Percentiles rank a stretch among this genome's conserved stretches.
Conservation (phyloP, 306 rosid genomes). For the Morella rubra region DNA sequence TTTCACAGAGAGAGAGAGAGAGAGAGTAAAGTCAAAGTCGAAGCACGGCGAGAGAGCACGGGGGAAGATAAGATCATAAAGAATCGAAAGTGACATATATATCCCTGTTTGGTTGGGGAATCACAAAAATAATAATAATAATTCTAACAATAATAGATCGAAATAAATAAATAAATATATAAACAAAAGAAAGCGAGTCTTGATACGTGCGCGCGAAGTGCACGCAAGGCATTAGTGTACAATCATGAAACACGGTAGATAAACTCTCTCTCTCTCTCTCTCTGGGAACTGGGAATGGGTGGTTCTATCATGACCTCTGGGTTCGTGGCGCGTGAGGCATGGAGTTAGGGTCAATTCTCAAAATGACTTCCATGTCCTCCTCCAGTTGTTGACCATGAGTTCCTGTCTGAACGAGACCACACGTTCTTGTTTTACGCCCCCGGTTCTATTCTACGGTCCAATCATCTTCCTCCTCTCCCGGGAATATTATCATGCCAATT, state of each 20-base stretch:
- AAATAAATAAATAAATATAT: neutral
- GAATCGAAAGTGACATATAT: conserved; percentile 51
- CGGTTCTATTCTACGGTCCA: conserved; percentile 28
- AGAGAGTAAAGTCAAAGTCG: conserved; percentile 51
- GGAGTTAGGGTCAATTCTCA: neutral
- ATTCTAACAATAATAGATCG: neutral
- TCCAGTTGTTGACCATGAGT: conserved; percentile 14
- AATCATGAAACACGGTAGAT: conserved; percentile 44
- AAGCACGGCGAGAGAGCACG: conserved; percentile 43
- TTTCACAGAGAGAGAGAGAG: conserved; percentile 48
- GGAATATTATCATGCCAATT: conserved; percentile 22
- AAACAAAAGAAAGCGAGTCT: neutral
- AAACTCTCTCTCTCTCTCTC: conserved; percentile 3
- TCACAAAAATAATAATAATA: neutral
- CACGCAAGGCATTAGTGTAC: conserved; percentile 66
- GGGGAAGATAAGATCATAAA: conserved; percentile 57
- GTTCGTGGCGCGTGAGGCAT: conserved; percentile 19
- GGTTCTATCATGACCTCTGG: conserved; percentile 26
- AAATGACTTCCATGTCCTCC: conserved; percentile 1
- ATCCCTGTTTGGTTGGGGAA: conserved; percentile 40
- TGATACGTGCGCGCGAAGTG: conserved; percentile 54
- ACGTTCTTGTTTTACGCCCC: conserved; percentile 10
- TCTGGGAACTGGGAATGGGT: neutral
- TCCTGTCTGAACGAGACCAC: conserved; percentile 31
- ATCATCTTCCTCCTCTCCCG: conserved; percentile 20